A percentile compares a stretch with the other conserved stretches of the same genome.
phyloP scores from a whole-genome alignment of 192 early-diverging fungal genomes.

The Gonapodya sp. region DNA sequence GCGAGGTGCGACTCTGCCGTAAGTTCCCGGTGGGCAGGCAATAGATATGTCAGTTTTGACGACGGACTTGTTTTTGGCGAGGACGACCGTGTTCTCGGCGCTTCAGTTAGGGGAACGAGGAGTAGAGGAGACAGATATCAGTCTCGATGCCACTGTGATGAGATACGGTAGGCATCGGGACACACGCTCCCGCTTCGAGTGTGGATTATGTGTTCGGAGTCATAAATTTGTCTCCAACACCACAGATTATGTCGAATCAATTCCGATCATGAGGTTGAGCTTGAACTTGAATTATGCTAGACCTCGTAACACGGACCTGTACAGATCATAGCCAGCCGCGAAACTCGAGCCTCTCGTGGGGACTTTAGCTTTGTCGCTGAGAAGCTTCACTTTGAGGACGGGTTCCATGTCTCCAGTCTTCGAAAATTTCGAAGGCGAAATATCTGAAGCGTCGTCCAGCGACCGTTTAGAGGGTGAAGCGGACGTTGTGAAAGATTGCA shows the following conservation, averaged over 20 bases:
- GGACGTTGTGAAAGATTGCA: neutral
- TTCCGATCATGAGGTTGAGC: neutral
- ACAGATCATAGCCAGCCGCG: constrained; percentile 94
- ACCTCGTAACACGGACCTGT: constrained; percentile 51
- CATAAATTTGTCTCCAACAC: too few species aligned
- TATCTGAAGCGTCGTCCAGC: neutral
- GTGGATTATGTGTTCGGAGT: too few species aligned
- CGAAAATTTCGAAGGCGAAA: neutral
- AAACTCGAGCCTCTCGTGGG: constrained; percentile 69
- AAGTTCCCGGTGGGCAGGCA: constrained; percentile 73
- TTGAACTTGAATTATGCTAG: neutral
- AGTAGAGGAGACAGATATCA: neutral
- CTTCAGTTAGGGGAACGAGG: neutral
- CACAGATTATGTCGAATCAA: neutral
- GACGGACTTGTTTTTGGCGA: constrained; percentile 63
- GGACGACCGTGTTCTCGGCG: constrained; percentile 46
- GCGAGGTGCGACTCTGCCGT: constrained; percentile 91
- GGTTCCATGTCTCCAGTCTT: neutral
- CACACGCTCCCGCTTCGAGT: too few species aligned
- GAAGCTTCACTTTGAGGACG: constrained; percentile 55
- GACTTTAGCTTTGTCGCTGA: constrained; percentile 60
- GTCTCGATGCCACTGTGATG: too few species aligned
- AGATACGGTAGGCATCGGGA: too few species aligned
- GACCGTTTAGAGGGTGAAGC: neutral
- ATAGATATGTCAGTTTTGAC: constrained; percentile 83